These are phyloP conservation scores for Pseudonectria foliicola DNA, from an alignment of 2,329 filamentous ascomycete genomes.

Conservation along the genomic window DNA sequence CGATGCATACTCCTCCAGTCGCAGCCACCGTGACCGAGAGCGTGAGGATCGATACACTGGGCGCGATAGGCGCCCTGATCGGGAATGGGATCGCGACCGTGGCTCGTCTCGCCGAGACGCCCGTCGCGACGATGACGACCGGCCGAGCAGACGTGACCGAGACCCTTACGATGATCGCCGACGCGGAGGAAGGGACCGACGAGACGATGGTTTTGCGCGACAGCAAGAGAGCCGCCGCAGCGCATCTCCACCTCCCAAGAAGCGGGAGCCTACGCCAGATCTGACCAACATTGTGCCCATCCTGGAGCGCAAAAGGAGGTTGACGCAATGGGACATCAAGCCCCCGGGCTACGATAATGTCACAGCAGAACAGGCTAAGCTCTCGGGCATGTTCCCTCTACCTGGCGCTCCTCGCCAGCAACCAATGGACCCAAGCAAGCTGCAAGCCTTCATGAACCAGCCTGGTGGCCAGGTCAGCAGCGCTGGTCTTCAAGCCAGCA, in stretches of 20 bases:
- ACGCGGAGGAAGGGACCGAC: slow-evolving; percentile 41
- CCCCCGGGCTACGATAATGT: slow-evolving; percentile 97
- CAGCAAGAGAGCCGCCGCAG: slow-evolving; percentile 58
- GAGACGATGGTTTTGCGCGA: slow-evolving; percentile 31
- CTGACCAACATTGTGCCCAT: slow-evolving; percentile 80
- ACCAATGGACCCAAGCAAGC: slow-evolving; percentile 86
- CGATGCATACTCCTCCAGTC: slow-evolving; percentile 87
- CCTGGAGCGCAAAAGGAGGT: slow-evolving; percentile 76
- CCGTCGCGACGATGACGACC: slow-evolving; percentile 58
- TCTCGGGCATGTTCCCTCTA: slow-evolving; percentile 98
- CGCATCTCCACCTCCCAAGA: slow-evolving; percentile 74
- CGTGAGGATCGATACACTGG: slow-evolving; percentile 85
- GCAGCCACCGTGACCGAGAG: slow-evolving; percentile 86
- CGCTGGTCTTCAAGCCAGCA: slow-evolving; percentile 81
- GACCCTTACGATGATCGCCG: slow-evolving; percentile 45
- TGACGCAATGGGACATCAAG: slow-evolving; percentile 99
- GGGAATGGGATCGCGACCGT: slow-evolving; percentile 70
- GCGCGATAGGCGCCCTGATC: slow-evolving; percentile 59
- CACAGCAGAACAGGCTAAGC: slow-evolving; percentile 94
- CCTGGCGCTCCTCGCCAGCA: slow-evolving; percentile 92
- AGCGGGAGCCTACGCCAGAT: slow-evolving; percentile 92
- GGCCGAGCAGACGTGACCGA: slow-evolving; percentile 50
- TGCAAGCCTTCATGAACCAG: slow-evolving; percentile 94
- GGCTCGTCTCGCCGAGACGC: slow-evolving; percentile 53
- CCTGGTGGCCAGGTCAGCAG: slow-evolving; percentile 64